phyloP scores from a whole-genome alignment of 257 asterid species.

The Leptodermis oblonga region DNA sequence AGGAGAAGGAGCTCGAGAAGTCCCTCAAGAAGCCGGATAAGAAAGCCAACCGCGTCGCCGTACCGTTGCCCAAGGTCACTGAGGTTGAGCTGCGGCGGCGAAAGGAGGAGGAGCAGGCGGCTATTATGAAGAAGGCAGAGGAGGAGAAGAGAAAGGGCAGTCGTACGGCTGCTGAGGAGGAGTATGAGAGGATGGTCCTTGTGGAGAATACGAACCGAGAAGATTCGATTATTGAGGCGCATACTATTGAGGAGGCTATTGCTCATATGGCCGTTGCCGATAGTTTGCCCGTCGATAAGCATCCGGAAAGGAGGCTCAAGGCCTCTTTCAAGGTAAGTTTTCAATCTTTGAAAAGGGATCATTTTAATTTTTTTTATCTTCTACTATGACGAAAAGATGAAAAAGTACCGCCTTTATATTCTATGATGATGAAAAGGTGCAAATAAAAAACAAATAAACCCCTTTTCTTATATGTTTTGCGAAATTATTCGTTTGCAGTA shows the following conservation, averaged over 20 bases:
- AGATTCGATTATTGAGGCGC: slow-evolving; percentile 74
- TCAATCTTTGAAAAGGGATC: not conserved
- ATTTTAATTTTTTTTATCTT: not conserved
- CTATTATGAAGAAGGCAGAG: slow-evolving; percentile 49
- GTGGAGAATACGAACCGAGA: slow-evolving; percentile 72
- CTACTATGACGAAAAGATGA: too few species aligned
- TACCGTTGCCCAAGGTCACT: slow-evolving; percentile 82
- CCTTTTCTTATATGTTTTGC: not conserved
- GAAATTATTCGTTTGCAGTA: not conserved
- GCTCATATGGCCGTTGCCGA: slow-evolving; percentile 60
- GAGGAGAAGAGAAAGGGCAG: slow-evolving; percentile 71
- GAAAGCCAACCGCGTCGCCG: slow-evolving; percentile 69
- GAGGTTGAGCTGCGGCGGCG: slow-evolving; percentile 71
- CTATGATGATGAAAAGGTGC: too few species aligned
- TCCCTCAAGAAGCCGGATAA: slow-evolving; percentile 69
- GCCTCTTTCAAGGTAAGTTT: slow-evolving; percentile 75
- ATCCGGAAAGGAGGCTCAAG: slow-evolving; percentile 92
- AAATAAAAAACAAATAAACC: too few species aligned
- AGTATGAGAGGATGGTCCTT: slow-evolving; percentile 68
- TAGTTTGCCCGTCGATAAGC: slow-evolving; percentile 68
- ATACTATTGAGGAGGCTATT: slow-evolving; percentile 77
- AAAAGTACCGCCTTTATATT: too few species aligned
- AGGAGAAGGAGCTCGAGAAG: slow-evolving; percentile 78
- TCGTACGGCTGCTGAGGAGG: slow-evolving; percentile 76
- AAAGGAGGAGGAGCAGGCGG: slow-evolving; percentile 76